phyloP scores from a whole-genome alignment of 306 rosid species.

The Castanospermum australe region DNA sequence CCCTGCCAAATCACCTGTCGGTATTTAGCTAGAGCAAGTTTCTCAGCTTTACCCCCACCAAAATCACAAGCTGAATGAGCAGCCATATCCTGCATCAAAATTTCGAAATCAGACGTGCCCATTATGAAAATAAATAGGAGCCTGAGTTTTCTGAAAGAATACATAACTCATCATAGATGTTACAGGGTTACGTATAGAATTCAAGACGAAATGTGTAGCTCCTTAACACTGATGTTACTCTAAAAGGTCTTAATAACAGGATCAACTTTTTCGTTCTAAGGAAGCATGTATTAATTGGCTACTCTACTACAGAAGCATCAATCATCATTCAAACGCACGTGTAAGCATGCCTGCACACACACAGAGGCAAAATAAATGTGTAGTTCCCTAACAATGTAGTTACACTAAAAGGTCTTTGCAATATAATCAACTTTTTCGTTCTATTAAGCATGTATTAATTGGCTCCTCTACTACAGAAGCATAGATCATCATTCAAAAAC shows the following conservation, averaged over 20 bases:
- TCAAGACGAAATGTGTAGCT: conserved; percentile 17
- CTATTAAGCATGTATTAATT: neutral
- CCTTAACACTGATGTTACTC: neutral
- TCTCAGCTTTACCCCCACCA: conserved; percentile 98
- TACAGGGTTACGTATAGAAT: neutral
- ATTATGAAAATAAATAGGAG: neutral
- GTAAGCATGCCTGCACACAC: neutral
- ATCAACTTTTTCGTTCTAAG: neutral
- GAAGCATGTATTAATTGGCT: conserved; percentile 4
- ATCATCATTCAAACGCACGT: neutral
- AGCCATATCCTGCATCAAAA: conserved; percentile 85
- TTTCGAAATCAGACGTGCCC: neutral
- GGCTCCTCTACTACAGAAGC: neutral
- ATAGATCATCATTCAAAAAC: conserved; percentile 23
- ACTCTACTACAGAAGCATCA: neutral
- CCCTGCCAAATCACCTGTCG: conserved; percentile 95
- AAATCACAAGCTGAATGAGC: conserved; percentile 99
- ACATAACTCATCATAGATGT: neutral
- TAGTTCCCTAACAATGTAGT: conserved; percentile 14
- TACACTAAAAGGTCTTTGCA: conserved; percentile 2
- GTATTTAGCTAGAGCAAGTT: conserved; percentile 85
- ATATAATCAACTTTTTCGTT: neutral
- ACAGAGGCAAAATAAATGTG: neutral
- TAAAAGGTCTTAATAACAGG: neutral
- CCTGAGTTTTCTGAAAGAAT: neutral